These are phyloP conservation scores for Thermochaetoides thermophila DNA, from an alignment of 495 filamentous ascomycete species.

Conservation along the genomic window DNA sequence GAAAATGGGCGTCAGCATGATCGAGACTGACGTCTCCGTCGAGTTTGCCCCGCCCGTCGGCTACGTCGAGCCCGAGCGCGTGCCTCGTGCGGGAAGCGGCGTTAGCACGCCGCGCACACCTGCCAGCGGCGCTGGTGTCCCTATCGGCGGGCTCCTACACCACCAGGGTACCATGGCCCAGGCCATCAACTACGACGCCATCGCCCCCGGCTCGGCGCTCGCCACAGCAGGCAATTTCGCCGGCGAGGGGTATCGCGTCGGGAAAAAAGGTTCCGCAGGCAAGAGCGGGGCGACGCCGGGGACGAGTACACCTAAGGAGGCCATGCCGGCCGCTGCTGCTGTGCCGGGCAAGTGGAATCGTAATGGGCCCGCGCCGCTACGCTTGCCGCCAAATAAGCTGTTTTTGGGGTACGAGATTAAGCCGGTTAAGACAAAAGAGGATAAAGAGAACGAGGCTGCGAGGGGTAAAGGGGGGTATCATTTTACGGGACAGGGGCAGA, in stretches of 20 bases:
- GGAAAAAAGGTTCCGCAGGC: conserved; percentile 62
- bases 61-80: conserved; percentile 70
- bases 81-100: conserved; percentile 32
- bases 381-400: conserved; percentile 73
- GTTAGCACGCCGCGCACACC: conserved; percentile 46
- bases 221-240: conserved; percentile 63
- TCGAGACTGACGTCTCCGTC: conserved; percentile 89
- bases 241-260: conserved; percentile 57
- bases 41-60: conserved; percentile 91
- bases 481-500: conserved; percentile 81
- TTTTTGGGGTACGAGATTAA: conserved; percentile 94
- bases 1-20: conserved; percentile 71
- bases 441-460: conserved; percentile 48
- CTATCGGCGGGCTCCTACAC: conserved; percentile 58
- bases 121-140: conserved; percentile 31
- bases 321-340: conserved; percentile 51
- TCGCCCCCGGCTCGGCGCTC: conserved; percentile 59
- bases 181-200: conserved; percentile 90
- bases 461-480: conserved; percentile 50
- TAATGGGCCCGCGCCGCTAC: conserved; percentile 71
- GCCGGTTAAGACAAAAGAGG: conserved; percentile 66
- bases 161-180: conserved; percentile 88
- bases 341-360: conserved; percentile 35
- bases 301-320: conserved; percentile 51
- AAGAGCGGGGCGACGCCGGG: conserved; percentile 36